Evolutionary conservation across 2,329 filamentous ascomycete species (phyloP).

Genomic region (Epichloe gansuensis): DNA sequence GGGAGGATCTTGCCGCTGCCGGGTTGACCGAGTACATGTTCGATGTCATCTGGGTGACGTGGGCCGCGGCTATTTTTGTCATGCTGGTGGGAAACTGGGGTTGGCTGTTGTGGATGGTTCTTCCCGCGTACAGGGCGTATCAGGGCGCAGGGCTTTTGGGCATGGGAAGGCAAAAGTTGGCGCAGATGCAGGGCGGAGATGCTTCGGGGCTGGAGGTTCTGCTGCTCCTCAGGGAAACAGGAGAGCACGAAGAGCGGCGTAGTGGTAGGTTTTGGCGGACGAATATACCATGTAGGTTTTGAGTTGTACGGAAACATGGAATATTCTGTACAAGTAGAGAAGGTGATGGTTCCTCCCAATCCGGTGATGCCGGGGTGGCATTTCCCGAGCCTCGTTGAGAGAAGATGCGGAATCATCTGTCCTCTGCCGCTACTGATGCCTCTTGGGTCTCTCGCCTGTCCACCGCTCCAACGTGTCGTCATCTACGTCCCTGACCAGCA

Average conservation of each 20-base stretch:
- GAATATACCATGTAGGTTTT: background rate
- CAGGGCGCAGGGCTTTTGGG: constrained; percentile 42
- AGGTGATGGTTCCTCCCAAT: too few relatives aligned
- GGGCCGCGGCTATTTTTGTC: constrained; percentile 61
- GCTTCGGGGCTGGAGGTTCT: constrained; percentile 14
- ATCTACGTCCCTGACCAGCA: constrained; percentile 48
- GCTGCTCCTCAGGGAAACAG: constrained; percentile 35
- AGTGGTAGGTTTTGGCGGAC: constrained; percentile 8
- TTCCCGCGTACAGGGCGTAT: constrained; percentile 44
- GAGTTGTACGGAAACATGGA: background rate
- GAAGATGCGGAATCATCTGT: background rate
- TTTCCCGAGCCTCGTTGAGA: background rate
- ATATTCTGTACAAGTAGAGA: too few relatives aligned
- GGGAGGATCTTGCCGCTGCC: constrained; percentile 77
- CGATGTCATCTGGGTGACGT: constrained; percentile 92
- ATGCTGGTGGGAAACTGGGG: constrained; percentile 70
- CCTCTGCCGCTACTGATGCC: constrained; percentile 7
- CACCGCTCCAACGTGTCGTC: constrained; percentile 40
- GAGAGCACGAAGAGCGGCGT: constrained; percentile 42
- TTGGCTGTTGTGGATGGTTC: constrained; percentile 42
- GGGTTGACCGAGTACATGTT: constrained; percentile 98
- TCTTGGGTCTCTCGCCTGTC: constrained; percentile 34
- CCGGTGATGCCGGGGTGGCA: too few relatives aligned
- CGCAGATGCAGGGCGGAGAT: constrained; percentile 28
- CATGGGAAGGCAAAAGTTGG: constrained; percentile 40